phyloP scores from a whole-genome alignment of 1,284 basidiomycete genomes.

The Ganoderma resinaceum region DNA sequence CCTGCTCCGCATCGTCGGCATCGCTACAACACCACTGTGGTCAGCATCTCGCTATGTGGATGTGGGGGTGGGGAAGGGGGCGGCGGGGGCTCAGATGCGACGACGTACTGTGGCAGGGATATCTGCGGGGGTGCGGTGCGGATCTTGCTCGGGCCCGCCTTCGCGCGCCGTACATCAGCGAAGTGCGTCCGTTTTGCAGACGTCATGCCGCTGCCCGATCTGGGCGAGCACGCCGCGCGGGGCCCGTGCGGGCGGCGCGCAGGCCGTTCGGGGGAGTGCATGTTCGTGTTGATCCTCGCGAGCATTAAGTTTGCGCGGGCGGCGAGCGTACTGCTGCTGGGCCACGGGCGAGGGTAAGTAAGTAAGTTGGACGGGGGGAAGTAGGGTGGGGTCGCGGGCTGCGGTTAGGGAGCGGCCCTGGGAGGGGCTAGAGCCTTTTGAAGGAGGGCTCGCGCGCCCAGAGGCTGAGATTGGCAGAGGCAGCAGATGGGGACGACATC shows the following conservation, averaged over 20 bases:
- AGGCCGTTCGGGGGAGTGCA: constrained; percentile 26
- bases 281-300: constrained; percentile 29
- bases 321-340: constrained; percentile 8
- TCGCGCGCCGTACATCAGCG: constrained; percentile 23
- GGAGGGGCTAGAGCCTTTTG: constrained; percentile 21
- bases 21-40: constrained; percentile 13
- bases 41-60: not conserved
- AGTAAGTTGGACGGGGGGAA: not conserved
- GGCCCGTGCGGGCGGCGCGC: constrained; percentile 27
- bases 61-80: no score
- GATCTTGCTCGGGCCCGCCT: constrained; percentile 19
- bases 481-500: constrained; percentile 32
- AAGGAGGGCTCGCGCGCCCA: constrained; percentile 16
- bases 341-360: not conserved
- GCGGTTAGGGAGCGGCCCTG: not conserved
- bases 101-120: constrained; percentile 30
- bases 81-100: not conserved
- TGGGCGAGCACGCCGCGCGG: constrained; percentile 25
- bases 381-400: not conserved
- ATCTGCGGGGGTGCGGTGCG: constrained; percentile 25
- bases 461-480: constrained; percentile 19
- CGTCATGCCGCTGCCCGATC: constrained; percentile 1
- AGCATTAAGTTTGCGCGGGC: constrained; percentile 22
- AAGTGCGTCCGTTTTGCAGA: constrained; percentile 22
- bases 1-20: constrained; percentile 27